Percentiles rank a stretch among this genome's conserved stretches.
These are phyloP conservation scores for Komagataella kurtzmanii DNA, from an alignment of 805 yeast species.

Conservation along the genomic window DNA sequence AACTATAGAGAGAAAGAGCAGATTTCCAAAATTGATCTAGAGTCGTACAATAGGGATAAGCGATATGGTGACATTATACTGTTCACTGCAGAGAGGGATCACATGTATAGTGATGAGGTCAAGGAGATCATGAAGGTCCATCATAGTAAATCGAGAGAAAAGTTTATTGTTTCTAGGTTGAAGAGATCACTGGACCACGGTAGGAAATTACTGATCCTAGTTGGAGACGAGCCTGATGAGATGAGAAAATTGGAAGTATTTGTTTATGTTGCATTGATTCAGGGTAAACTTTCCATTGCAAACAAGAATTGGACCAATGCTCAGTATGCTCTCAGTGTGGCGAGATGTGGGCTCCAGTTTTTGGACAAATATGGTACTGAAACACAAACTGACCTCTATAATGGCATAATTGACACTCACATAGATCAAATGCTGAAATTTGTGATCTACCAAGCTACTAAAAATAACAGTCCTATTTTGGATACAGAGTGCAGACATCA, in stretches of 20 bases:
- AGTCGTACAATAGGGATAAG: conserved; percentile 35
- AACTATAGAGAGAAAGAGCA: conserved; percentile 38
- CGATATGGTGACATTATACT: conserved; percentile 47
- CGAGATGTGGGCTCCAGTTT: conserved; percentile 47
- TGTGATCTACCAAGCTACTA: conserved; percentile 29
- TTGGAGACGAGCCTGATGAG: conserved; percentile 21
- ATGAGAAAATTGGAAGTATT: conserved; percentile 16
- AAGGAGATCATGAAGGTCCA: conserved; percentile 37
- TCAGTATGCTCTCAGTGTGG: conserved; percentile 37
- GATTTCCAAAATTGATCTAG: conserved; percentile 29
- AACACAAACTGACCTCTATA: conserved; percentile 24
- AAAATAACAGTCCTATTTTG: conserved; percentile 28
- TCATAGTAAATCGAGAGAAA: conserved; percentile 29
- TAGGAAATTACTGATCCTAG: conserved; percentile 27
- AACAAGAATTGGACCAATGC: conserved; percentile 45
- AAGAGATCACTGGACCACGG: conserved; percentile 43
- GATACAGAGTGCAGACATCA: conserved; percentile 32
- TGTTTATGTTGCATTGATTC: conserved; percentile 20
- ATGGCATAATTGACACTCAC: conserved; percentile 40
- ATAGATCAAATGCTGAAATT: conserved; percentile 21
- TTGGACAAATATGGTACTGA: conserved; percentile 22
- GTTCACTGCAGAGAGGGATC: conserved; percentile 65
- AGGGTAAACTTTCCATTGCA: conserved; percentile 29
- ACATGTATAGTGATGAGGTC: conserved; percentile 54
- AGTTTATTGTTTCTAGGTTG: conserved; percentile 48